Percentiles rank a stretch among this genome's conserved stretches.
Conservation (phyloP, 306 rosid species). For the Trifolium fragiferum region DNA sequence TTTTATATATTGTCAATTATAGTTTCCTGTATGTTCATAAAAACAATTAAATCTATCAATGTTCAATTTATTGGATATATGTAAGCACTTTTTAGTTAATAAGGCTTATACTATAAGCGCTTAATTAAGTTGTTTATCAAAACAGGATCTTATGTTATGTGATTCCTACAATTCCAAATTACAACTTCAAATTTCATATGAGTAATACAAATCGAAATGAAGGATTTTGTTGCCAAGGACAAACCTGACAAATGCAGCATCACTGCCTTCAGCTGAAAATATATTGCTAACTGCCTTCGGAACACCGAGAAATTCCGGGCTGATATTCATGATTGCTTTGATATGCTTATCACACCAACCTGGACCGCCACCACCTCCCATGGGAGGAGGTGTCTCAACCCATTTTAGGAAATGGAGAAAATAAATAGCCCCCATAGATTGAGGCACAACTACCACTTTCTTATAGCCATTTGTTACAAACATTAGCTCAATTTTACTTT, state of each 20-base stretch:
- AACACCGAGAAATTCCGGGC: conserved; percentile 75
- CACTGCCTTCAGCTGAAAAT: conserved; percentile 70
- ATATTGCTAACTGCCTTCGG: conserved; percentile 68
- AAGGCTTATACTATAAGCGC: too few species aligned
- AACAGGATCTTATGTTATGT: background rate
- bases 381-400: conserved; percentile 77
- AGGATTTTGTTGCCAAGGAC: conserved; percentile 41
- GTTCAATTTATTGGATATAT: too few species aligned
- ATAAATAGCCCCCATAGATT: conserved; percentile 75
- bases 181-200: conserved; percentile 17
- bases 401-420: conserved; percentile 90
- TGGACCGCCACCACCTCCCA: conserved; percentile 79
- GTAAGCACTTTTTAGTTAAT: too few species aligned
- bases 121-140: background rate
- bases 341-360: conserved; percentile 83
- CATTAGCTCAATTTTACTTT: conserved; percentile 83
- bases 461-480: conserved; percentile 61
- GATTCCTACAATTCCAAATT: conserved; percentile 18
- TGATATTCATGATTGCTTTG: conserved; percentile 80
- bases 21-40: background rate
- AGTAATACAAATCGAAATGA: conserved; percentile 23
- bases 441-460: conserved; percentile 91
- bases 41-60: too few species aligned
- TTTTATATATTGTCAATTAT: conserved; percentile 6
- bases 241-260: conserved; percentile 62